These are phyloP conservation scores for Cordyceps javanica DNA, from an alignment of 2,329 filamentous ascomycete genomes.

Conservation along the genomic window DNA sequence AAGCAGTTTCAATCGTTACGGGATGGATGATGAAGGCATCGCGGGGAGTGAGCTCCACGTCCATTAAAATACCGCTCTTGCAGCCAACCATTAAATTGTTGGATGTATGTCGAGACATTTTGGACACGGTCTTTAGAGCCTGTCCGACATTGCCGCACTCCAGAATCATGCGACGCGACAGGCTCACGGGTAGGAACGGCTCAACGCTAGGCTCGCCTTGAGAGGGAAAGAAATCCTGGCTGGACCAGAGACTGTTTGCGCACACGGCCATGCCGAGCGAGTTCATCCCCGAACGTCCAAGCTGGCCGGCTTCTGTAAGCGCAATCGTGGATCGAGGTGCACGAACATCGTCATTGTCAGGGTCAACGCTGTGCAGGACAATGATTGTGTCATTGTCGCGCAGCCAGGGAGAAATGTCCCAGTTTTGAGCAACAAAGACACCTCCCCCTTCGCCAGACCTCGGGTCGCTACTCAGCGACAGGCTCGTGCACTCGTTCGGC, in stretches of 20 bases:
- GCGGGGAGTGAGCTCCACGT: constrained; percentile 21
- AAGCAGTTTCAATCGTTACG: constrained; percentile 3
- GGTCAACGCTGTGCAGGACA: constrained; percentile 16
- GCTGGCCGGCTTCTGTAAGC: constrained; percentile 25
- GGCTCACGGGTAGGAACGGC: constrained; percentile 18
- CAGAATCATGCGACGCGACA: constrained; percentile 20
- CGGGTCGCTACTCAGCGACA: constrained; percentile 19
- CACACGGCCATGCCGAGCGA: constrained; percentile 21
- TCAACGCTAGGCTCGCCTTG: constrained; percentile 13
- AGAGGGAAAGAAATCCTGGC: constrained; percentile 18
- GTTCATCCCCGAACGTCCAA: constrained; percentile 24
- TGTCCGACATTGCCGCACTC: constrained; percentile 17
- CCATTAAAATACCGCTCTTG: constrained; percentile 17
- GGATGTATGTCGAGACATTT: constrained; percentile 21
- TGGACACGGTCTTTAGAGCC: constrained; percentile 12
- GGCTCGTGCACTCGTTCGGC: constrained; percentile 37
- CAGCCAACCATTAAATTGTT: constrained; percentile 20
- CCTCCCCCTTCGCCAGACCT: constrained; percentile 14
- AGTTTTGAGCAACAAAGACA: constrained; percentile 46
- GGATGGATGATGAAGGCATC: constrained; percentile 15
- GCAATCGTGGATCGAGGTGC: constrained; percentile 18
- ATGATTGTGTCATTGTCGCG: constrained; percentile 20
- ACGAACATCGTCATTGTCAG: constrained; percentile 16
- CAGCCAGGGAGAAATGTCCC: constrained; percentile 34
- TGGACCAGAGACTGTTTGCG: constrained; percentile 22